Percentiles rank a stretch among this genome's conserved stretches.
These are phyloP conservation scores for Plasmodium gaboni DNA, from an alignment of 169 alveolate species.

Conservation along the genomic window DNA sequence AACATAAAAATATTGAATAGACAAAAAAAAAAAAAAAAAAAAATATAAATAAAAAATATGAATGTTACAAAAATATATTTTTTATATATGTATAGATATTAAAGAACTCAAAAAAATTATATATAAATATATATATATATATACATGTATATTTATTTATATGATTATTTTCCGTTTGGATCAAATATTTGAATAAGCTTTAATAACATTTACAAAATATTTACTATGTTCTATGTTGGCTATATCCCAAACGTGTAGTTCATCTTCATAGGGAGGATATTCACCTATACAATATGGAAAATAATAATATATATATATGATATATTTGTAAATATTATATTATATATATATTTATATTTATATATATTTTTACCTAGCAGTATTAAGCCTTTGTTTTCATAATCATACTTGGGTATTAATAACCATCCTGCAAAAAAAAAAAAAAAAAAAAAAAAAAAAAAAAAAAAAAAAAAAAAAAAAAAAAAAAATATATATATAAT, in stretches of 20 bases:
- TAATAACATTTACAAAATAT: constrained; percentile 59
- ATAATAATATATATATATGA: background rate
- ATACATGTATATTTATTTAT: background rate
- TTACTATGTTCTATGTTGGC: constrained; percentile 46
- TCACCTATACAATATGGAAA: constrained; percentile 47
- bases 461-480: background rate
- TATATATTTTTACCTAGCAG: constrained; percentile 54
- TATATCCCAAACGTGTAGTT: constrained; percentile 74
- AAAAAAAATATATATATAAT: background rate
- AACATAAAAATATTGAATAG: too few species aligned
- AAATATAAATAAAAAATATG: too few species aligned
- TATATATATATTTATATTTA: background rate
- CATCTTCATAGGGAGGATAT: constrained; percentile 77
- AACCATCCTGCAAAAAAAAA: constrained; percentile 65
- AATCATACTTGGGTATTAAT: constrained; percentile 32
- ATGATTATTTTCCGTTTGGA: background rate
- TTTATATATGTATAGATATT: too few species aligned
- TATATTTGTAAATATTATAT: background rate
- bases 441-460: background rate
- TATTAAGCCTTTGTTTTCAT: constrained; percentile 66
- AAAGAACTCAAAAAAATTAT: too few species aligned
- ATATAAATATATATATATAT: too few species aligned
- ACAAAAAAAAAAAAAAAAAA: too few species aligned
- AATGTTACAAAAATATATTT: too few species aligned
- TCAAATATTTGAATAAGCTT: constrained; percentile 38